These are phyloP conservation scores for Penicillium sp. DNA, from an alignment of 2,329 filamentous ascomycete species.

Conservation along the genomic window DNA sequence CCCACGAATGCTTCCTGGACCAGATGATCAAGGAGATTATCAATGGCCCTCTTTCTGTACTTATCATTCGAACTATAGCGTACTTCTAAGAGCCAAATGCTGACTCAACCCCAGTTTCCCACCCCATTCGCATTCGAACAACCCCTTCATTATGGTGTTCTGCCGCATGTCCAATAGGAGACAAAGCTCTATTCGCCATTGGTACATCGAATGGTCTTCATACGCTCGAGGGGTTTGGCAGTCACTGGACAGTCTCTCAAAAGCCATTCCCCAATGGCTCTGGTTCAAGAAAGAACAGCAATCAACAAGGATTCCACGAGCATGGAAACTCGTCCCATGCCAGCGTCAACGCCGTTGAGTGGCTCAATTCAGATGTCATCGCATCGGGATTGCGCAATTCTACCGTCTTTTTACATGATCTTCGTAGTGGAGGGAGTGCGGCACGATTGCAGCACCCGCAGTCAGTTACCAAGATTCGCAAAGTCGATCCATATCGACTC, in stretches of 20 bases:
- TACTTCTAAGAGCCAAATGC: background rate
- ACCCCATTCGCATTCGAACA: slow-evolving; percentile 33
- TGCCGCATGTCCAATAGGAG: slow-evolving; percentile 36
- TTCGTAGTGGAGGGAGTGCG: slow-evolving; percentile 37
- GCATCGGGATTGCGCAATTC: slow-evolving; percentile 41
- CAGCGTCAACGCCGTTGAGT: slow-evolving; percentile 42
- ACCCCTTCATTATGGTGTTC: slow-evolving; percentile 42
- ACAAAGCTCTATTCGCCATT: slow-evolving; percentile 39
- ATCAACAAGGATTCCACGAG: too few relatives aligned
- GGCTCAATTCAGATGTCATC: slow-evolving; percentile 42
- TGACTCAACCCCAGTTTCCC: slow-evolving; percentile 21
- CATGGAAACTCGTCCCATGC: slow-evolving; percentile 29
- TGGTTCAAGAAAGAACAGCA: background rate
- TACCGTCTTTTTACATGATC: slow-evolving; percentile 39
- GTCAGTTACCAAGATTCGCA: slow-evolving; percentile 39
- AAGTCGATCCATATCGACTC: slow-evolving; percentile 40
- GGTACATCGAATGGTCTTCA: slow-evolving; percentile 44
- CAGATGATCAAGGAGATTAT: slow-evolving; percentile 37
- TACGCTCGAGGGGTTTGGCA: slow-evolving; percentile 33
- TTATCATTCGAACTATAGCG: slow-evolving; percentile 3
- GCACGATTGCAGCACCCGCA: slow-evolving; percentile 40
- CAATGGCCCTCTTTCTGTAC: slow-evolving; percentile 36
- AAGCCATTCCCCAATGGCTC: slow-evolving; percentile 28
- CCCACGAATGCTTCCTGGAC: slow-evolving; percentile 35
- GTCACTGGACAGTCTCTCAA: slow-evolving; percentile 36